Conservation (phyloP, 176 grass and related monocot genomes). For the Aegilops tauschii region DNA sequence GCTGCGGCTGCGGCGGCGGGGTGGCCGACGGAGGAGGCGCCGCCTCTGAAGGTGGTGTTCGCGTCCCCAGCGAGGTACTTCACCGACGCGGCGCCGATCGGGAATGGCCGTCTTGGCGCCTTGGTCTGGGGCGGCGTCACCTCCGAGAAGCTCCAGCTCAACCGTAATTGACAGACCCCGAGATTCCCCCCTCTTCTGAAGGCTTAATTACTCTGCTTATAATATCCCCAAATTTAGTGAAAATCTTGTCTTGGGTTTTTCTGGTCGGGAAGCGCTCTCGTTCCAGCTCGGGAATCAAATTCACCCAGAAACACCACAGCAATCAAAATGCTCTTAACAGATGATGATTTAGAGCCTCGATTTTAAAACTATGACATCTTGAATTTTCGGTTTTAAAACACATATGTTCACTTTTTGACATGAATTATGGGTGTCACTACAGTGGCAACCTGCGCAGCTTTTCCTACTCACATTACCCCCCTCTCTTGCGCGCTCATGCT, state of each 20-base stretch:
- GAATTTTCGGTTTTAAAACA: neutral
- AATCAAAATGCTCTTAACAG: neutral
- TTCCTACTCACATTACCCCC: neutral
- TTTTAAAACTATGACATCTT: neutral
- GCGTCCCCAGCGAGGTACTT: constrained; percentile 54
- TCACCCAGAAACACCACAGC: neutral
- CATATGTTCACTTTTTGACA: neutral
- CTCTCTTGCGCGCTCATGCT: neutral
- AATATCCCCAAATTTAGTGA: neutral
- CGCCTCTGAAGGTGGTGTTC: constrained; percentile 75
- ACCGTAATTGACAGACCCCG: constrained; percentile 41
- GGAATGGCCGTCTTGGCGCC: constrained; percentile 76
- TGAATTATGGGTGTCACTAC: no score
- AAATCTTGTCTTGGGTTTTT: neutral
- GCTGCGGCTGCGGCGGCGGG: constrained; percentile 19
- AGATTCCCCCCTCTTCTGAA: neutral
- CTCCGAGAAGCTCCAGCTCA: constrained; percentile 82
- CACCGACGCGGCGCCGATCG: constrained; percentile 80
- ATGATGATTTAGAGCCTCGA: neutral
- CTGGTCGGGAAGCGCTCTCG: neutral
- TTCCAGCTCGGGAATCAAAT: neutral
- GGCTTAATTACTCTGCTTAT: neutral
- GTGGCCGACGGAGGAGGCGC: constrained; percentile 21
- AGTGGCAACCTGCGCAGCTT: neutral
- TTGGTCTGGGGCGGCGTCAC: constrained; percentile 88